Evolutionary conservation across 1,284 basidiomycete species (phyloP).

Genomic region (Leucoagaricus sp.): DNA sequence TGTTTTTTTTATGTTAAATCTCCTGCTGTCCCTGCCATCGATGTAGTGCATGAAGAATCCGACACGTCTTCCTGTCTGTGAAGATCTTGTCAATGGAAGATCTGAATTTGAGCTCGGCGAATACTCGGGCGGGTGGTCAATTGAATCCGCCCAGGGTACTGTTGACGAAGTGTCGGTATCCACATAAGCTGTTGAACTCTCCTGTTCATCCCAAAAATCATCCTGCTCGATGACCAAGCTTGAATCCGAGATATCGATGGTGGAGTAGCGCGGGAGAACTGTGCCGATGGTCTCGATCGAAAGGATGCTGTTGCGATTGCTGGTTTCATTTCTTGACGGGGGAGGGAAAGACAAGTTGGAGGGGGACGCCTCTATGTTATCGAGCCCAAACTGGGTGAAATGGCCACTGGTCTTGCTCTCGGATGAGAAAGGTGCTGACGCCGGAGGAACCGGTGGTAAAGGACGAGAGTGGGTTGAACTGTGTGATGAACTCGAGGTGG

Average conservation of each 20-base stretch:
- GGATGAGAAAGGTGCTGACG: too few species aligned
- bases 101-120: neutral
- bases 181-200: neutral
- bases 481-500: too few species aligned
- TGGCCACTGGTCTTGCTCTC: too few species aligned
- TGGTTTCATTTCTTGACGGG: too few species aligned
- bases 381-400: too few species aligned
- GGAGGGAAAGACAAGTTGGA: too few species aligned
- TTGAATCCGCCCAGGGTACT: neutral
- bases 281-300: neutral
- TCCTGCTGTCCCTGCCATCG: neutral
- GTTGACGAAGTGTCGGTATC: neutral
- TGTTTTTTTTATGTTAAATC: neutral
- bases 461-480: too few species aligned
- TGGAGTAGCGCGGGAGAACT: neutral
- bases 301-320: neutral
- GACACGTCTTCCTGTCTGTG: neutral
- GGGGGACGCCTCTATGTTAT: too few species aligned
- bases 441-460: too few species aligned
- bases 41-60: neutral
- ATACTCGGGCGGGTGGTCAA: neutral
- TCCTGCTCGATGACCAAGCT: neutral
- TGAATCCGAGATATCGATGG: neutral
- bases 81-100: neutral
- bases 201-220: neutral